Evolutionary conservation across 2,329 filamentous ascomycete species (phyloP), one percentile per base, ranked within the genome.

Genomic region (Stylonectria norvegica): DNA sequence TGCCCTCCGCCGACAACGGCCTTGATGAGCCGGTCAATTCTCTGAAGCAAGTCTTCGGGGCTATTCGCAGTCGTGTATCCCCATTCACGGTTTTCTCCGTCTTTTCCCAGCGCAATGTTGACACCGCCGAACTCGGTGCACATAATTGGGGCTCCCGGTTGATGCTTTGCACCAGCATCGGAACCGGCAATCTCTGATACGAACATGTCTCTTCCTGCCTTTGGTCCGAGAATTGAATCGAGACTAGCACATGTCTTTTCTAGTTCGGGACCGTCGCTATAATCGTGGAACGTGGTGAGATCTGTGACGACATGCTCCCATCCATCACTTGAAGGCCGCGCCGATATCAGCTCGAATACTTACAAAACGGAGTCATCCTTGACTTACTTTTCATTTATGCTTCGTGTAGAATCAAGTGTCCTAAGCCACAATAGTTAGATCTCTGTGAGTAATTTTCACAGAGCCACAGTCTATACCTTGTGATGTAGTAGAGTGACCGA

Each of bases 61-160:
- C 84, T 76, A 0, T 61, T 71, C 0, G 81, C 82, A 0, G 81
- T 85, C 1, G 80, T 85, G 53, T 85, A 85, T 0, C 81, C 82
- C 82, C 82, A 85, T 40, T 81, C 76, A 5, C 72, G 65, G 8
- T 70, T 71, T 0, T 70, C 64, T 0, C 62, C 65, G 17, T 62
- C 61, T 29, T 69, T 67, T 1, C 68, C 61, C 0, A 72, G 69
- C 0, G 77, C 75, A 51, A 85, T 83, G 52, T 84, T 85, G 29
- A 85, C 77, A 4, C 82, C 82, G 3, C 81, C 81, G 46, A 84
- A 85, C 53, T 86, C 82, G 2, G 77, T 80, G 58, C 79, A 83
- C 46, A 85, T 73, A 23, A 85, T 70, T 0, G 81, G 81, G 1
- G 78, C 76, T 1, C 74, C 75, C 0, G 67, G 61, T 4, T 55